Conservation (phyloP, 192 early-diverging fungal species). For the Geranomyces variabilis region DNA sequence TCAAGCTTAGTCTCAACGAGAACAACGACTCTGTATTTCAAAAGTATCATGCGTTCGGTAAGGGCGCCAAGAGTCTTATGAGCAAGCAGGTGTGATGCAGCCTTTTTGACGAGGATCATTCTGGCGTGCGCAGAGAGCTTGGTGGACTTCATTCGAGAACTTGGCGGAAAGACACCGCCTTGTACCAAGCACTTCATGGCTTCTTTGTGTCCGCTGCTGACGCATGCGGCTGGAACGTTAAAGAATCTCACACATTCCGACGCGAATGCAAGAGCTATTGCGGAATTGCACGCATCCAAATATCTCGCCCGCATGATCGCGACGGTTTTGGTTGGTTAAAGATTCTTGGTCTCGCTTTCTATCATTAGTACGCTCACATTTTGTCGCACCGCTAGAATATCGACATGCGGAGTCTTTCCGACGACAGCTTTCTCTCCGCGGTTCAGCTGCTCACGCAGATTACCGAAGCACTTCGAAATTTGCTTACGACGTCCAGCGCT, state of each 20-base stretch:
- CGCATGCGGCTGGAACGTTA: conserved; percentile 21
- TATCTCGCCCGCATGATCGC: not conserved
- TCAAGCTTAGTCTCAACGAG: conserved; percentile 48
- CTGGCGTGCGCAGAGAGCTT: conserved; percentile 1
- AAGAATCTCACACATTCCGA: conserved; percentile 30
- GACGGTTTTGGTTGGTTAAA: not conserved
- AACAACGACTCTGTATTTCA: conserved; percentile 40
- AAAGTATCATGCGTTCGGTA: conserved; percentile 20
- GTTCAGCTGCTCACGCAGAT: conserved; percentile 38
- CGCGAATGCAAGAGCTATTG: not conserved
- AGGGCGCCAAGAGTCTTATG: not conserved
- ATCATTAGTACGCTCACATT: not conserved
- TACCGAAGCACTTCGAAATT: conserved; percentile 39
- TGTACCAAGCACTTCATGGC: conserved; percentile 1
- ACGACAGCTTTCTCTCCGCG: conserved; percentile 13
- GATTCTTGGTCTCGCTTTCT: not conserved
- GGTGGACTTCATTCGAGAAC: not conserved
- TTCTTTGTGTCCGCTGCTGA: conserved; percentile 7
- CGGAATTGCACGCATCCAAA: not conserved
- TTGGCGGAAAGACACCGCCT: not conserved
- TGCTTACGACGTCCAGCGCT: conserved; percentile 12
- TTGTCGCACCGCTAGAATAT: not conserved
- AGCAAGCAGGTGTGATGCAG: too few relatives aligned
- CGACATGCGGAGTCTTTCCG: not conserved
- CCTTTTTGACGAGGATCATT: too few relatives aligned